Base-by-base conservation (phyloP, 2,329 filamentous ascomycete genomes). In the Aureobasidium mangrovei region DNA sequence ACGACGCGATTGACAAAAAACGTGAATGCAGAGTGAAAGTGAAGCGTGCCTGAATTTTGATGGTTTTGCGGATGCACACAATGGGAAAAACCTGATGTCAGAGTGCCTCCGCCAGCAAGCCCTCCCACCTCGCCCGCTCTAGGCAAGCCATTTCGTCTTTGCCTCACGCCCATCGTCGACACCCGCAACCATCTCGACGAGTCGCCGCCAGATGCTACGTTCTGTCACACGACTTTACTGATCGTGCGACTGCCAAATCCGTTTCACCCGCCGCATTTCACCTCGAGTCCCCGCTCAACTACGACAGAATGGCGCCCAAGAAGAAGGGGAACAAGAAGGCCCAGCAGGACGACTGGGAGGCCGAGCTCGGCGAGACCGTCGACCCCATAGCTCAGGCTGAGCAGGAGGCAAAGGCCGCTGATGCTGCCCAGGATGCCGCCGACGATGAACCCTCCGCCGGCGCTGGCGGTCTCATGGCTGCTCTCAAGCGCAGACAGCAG, bases 291-390 rank as follows among this genome's bases (percentile, higher is more conserved):
- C 39, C 49, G 26, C 32, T 12, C 24, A 35, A 39, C 43, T 29
- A 32, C 40, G 39, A 43, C 40, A 77, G 71, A 58, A 97, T 96
- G 91, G 76, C 91, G 67, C 91, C 91, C 59, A 96, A 96, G 77
- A 94, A 93, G 80, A 96, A 95, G 81, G 86, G 85, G 69, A 86
- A 84, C 73, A 94, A 91, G 78, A 84, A 84, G 71, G 84, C 83
- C 70, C 82, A 77, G 67, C 82, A 87, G 68, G 88, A 95, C 66
- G 89, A 96, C 77, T 96, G 91, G 91, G 93, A 97, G 72, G 84
- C 87, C 54, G 90, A 95, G 60, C 78, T 96, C 54, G 91, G 90
- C 65, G 91, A 96, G 74, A 76, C 78, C 58, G 78, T 83, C 65
- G 80, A 81, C 60, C 83, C 86, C 6, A 74, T 78, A 53, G 76